Percentiles rank a stretch among this genome's conserved stretches.
Conservation (phyloP, 106 monocot species). For the Amphibolis antarctica region DNA sequence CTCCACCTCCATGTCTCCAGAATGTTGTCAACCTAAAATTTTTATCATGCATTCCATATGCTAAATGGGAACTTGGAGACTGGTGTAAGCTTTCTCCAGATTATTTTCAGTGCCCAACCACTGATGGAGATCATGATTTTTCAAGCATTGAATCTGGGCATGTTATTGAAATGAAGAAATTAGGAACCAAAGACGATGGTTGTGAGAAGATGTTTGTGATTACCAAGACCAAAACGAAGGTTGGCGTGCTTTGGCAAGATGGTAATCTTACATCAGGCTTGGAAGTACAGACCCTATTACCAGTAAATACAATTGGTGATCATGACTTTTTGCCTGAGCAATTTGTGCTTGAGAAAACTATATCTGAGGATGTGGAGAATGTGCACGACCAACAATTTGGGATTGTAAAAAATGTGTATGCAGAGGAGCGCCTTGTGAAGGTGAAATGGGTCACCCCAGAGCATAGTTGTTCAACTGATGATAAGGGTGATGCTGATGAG, state of each 20-base stretch:
- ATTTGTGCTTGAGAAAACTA: conserved; percentile 56
- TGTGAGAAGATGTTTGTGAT: conserved; percentile 35
- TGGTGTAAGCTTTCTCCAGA: conserved; percentile 62
- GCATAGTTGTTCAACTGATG: background rate
- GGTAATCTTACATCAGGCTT: conserved; percentile 42
- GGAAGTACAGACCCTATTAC: conserved; percentile 40
- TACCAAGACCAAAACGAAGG: conserved; percentile 56
- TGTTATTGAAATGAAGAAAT: conserved; percentile 22
- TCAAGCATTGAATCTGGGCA: conserved; percentile 1
- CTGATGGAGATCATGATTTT: conserved; percentile 1
- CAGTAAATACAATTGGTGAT: conserved; percentile 64
- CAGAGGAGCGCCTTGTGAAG: conserved; percentile 53
- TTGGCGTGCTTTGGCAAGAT: conserved; percentile 83
- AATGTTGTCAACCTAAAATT: conserved; percentile 46
- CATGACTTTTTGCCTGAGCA: conserved; percentile 92
- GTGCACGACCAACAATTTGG: conserved; percentile 24
- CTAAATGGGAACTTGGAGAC: conserved; percentile 92
- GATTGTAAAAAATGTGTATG: conserved; percentile 66
- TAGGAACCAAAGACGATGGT: conserved; percentile 6
- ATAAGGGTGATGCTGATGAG: conserved; percentile 15
- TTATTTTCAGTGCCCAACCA: conserved; percentile 7
- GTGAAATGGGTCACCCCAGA: conserved; percentile 55
- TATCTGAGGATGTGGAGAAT: conserved; percentile 27
- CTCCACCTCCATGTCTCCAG: conserved; percentile 33
- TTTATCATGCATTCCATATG: conserved; percentile 53